These are phyloP conservation scores for Waltergamsia citrina DNA, from an alignment of 2,329 filamentous ascomycete species.

Conservation along the genomic window DNA sequence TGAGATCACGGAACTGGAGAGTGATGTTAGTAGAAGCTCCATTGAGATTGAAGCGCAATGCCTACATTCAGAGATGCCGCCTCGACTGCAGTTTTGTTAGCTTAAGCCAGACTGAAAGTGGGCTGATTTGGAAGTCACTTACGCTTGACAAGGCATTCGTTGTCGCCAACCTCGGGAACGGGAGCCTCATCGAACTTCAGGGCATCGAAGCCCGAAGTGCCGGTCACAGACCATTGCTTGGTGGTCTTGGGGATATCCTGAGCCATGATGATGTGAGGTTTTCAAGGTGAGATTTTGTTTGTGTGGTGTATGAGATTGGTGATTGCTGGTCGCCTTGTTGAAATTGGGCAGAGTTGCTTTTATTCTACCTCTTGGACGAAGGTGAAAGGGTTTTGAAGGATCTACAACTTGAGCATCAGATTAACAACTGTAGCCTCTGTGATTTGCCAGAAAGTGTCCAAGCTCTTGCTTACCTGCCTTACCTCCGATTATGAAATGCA, in stretches of 20 bases:
- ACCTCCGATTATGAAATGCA: neutral
- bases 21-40: neutral
- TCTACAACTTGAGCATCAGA: too few species aligned
- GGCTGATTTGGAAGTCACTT: slow-evolving; percentile 4
- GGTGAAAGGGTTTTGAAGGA: too few species aligned
- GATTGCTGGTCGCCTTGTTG: too few species aligned
- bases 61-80: slow-evolving; percentile 40
- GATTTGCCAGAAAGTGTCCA: too few species aligned
- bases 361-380: too few species aligned
- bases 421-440: too few species aligned
- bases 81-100: slow-evolving; percentile 21
- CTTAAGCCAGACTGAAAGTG: neutral
- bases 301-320: neutral
- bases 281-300: too few species aligned
- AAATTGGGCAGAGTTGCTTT: too few species aligned
- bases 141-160: slow-evolving; percentile 61
- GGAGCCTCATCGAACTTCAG: slow-evolving; percentile 46
- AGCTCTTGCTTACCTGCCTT: too few species aligned
- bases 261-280: slow-evolving; percentile 4
- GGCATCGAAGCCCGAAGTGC: slow-evolving; percentile 45
- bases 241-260: slow-evolving; percentile 25
- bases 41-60: neutral
- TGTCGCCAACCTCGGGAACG: slow-evolving; percentile 55
- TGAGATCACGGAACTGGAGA: slow-evolving; percentile 38
- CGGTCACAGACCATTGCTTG: slow-evolving; percentile 46